Evolutionary conservation across 345 rosid species (phyloP), one percentile per base, ranked within the genome.

Genomic region (Combretum micranthum): DNA sequence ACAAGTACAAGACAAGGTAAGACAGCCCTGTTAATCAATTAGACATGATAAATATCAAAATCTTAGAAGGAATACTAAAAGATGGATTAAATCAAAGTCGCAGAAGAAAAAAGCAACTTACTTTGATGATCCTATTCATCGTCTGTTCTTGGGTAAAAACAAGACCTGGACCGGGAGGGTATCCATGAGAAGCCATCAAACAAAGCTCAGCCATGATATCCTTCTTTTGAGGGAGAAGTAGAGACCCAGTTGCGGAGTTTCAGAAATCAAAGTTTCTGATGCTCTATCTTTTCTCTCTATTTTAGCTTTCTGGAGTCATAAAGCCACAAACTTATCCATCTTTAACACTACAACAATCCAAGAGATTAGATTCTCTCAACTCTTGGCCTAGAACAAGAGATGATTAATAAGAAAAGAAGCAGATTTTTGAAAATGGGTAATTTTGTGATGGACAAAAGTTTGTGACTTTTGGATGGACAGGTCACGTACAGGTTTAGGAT

Each of bases 181-280:
- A 57, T 20, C 75, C 88, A 57, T 73, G 77, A 64, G 81, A 86
- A 61, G 90, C 83, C 96, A 82, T 78, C 75, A 74, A 66, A 52
- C 84, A 80, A 53, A 76, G 76, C 80, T 81, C 77, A 8, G 67
- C 72, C 96, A 77, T 91, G 1, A 5, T 32, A 5, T 32, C 9
- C 47, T 20, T 58, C 47, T 19, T 44, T 47, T 16, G 20, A 46
- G 57, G 74, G 69, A 68, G 60, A 69, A 70, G 61, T 67, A 73
- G 68, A 66, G 69, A n/a, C 39, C 39, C 39, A 32, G 39, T 32
- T 32, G 6, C 10, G 39, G 9, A 32, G 39, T 32, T 32, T 72
- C 59, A 58, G 71, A 57, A 57, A 54, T 52, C 53, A 32, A 58
- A 42, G 57, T 21, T 42, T 53, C 55, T 25, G 70, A 57, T 32